phyloP scores from a whole-genome alignment of 495 filamentous ascomycete species.

The Penicillium flavigenum region DNA sequence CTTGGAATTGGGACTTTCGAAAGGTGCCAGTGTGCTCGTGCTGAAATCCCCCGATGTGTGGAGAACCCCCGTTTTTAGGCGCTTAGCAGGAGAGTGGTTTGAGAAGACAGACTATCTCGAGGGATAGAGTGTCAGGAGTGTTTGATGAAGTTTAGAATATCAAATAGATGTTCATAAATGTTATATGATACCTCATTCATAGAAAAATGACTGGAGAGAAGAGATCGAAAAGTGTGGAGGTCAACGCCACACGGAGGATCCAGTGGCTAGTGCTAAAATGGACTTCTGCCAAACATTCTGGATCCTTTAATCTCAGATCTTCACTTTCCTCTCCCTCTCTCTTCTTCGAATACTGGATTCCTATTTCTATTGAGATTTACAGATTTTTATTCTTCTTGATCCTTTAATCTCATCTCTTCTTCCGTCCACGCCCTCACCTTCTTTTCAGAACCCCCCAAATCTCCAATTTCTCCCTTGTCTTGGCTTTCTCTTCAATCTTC shows the following conservation, averaged over 20 bases:
- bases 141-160: not conserved
- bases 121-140: not conserved
- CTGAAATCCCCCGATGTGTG: slow-evolving; percentile 12
- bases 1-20: not conserved
- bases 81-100: not conserved
- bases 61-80: slow-evolving; percentile 10
- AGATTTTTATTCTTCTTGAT: slow-evolving; percentile 15
- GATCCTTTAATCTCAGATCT: slow-evolving; percentile 19
- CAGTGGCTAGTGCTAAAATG: slow-evolving; percentile 15
- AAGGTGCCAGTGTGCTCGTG: slow-evolving; percentile 5
- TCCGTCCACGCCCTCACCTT: slow-evolving; percentile 10
- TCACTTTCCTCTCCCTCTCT: slow-evolving; percentile 17
- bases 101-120: not conserved
- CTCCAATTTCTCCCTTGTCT: slow-evolving; percentile 10
- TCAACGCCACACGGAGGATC: slow-evolving; percentile 13
- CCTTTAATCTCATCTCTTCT: slow-evolving; percentile 10
- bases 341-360: slow-evolving; percentile 2
- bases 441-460: not conserved
- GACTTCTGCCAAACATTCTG: slow-evolving; percentile 16
- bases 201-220: not conserved
- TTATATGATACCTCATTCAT: not conserved
- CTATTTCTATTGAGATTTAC: not conserved
- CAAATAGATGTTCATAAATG: too few relatives aligned
- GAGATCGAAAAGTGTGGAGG: slow-evolving; percentile 9
- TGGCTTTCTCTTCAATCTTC: slow-evolving; percentile 12